Evolutionary conservation across 345 rosid genomes (phyloP).

Genomic region (Ceriops zippeliana): DNA sequence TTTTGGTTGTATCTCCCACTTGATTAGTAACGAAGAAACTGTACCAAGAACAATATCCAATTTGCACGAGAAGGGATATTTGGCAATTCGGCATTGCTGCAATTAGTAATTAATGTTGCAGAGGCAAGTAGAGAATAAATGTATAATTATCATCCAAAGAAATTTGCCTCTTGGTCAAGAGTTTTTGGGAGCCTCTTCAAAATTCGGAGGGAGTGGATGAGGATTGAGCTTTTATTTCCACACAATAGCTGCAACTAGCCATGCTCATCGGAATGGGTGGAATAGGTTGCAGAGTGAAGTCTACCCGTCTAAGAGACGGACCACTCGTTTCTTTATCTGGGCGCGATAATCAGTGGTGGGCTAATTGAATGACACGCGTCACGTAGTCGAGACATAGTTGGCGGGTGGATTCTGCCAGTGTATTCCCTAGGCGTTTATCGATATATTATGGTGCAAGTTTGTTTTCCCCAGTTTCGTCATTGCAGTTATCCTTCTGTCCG

Average conservation of each 20-base stretch:
- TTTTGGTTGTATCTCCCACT: background rate
- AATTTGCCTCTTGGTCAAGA: background rate
- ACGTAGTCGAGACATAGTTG: background rate
- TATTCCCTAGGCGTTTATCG: constrained; percentile 41
- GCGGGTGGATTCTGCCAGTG: constrained; percentile 35
- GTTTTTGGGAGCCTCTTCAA: background rate
- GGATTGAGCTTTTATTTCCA: constrained; percentile 23
- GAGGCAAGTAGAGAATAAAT: no score
- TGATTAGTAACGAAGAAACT: background rate
- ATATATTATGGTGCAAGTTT: constrained; percentile 34
- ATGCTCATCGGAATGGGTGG: constrained; percentile 14
- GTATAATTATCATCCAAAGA: background rate
- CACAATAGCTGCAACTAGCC: background rate
- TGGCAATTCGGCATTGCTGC: background rate
- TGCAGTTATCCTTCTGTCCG: constrained; percentile 16
- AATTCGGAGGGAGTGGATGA: constrained; percentile 15
- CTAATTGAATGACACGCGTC: constrained; percentile 48
- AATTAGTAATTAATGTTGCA: no score
- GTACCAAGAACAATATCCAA: background rate
- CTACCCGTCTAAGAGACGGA: constrained; percentile 39
- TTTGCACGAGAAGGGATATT: background rate
- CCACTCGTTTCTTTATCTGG: constrained; percentile 69
- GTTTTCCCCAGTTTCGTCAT: constrained; percentile 36
- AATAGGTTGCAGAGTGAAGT: constrained; percentile 21
- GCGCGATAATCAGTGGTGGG: constrained; percentile 58